phyloP scores from a whole-genome alignment of 164 flowering plant species.

The Taxillus chinensis region DNA sequence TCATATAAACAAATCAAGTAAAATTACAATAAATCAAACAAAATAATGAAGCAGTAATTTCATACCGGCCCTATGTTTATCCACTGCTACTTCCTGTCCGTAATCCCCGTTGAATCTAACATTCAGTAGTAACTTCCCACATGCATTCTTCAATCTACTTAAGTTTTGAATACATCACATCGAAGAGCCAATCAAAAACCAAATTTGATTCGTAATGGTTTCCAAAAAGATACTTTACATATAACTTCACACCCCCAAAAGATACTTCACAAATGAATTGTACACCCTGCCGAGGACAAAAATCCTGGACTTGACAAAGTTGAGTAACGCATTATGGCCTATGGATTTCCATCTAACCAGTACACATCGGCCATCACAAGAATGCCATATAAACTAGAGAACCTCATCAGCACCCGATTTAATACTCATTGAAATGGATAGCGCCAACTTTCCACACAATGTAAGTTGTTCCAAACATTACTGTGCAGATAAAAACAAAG shows the following conservation, averaged over 20 bases:
- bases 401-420: slow-evolving; percentile 9
- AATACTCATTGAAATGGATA: slow-evolving; percentile 80
- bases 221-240: slow-evolving; percentile 5
- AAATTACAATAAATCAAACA: no score
- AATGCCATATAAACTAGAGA: not conserved
- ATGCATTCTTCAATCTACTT: not conserved
- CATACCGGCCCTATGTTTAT: no score
- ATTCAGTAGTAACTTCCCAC: no score
- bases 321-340: slow-evolving; percentile 5
- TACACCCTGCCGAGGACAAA: not conserved
- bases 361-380: no score
- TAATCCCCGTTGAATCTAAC: no score
- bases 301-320: not conserved
- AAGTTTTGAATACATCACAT: not conserved
- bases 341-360: slow-evolving; percentile 1
- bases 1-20: no score
- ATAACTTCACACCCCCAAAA: not conserved
- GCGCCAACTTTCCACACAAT: slow-evolving; percentile 95
- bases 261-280: no score
- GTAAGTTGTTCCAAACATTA: slow-evolving; percentile 82
- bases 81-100: no score
- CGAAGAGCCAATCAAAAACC: not conserved
- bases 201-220: not conserved
- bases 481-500: slow-evolving; percentile 60
- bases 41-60: no score